phyloP scores from a whole-genome alignment of 495 filamentous ascomycete genomes.

The Aspergillus bridgeri region DNA sequence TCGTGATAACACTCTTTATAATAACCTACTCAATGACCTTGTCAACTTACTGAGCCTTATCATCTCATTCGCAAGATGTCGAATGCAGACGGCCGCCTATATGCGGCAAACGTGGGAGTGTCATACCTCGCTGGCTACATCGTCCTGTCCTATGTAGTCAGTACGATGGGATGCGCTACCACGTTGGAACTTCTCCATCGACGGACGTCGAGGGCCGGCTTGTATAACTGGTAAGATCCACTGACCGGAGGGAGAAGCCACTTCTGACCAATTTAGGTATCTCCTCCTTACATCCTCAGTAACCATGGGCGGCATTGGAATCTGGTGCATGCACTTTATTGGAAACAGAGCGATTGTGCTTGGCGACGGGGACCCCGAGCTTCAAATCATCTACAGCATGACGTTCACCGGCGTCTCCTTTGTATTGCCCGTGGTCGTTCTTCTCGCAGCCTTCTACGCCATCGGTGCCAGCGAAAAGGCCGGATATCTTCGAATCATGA shows the following conservation, averaged over 20 bases:
- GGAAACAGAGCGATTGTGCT: conserved; percentile 78
- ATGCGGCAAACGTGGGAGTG: conserved; percentile 15
- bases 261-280: conserved; percentile 47
- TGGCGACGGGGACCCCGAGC: conserved; percentile 51
- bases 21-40: conserved; percentile 4
- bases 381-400: conserved; percentile 71
- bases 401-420: conserved; percentile 75
- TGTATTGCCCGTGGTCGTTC: conserved; percentile 72
- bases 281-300: conserved; percentile 68
- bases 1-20: neutral
- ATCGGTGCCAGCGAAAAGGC: conserved; percentile 55
- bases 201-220: conserved; percentile 61
- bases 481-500: conserved; percentile 52
- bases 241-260: neutral
- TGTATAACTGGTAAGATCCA: conserved; percentile 62
- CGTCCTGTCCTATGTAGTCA: conserved; percentile 73
- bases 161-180: conserved; percentile 69
- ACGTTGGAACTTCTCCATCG: conserved; percentile 81
- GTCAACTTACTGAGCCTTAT: neutral
- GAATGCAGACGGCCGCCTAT: conserved; percentile 4
- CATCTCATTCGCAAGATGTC: conserved; percentile 23
- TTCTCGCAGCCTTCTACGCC: conserved; percentile 67
- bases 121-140: conserved; percentile 62
- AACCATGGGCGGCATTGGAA: conserved; percentile 79
- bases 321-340: conserved; percentile 84